Conservation (phyloP, 192 early-diverging fungal species). For the Piromyces finnis region DNA sequence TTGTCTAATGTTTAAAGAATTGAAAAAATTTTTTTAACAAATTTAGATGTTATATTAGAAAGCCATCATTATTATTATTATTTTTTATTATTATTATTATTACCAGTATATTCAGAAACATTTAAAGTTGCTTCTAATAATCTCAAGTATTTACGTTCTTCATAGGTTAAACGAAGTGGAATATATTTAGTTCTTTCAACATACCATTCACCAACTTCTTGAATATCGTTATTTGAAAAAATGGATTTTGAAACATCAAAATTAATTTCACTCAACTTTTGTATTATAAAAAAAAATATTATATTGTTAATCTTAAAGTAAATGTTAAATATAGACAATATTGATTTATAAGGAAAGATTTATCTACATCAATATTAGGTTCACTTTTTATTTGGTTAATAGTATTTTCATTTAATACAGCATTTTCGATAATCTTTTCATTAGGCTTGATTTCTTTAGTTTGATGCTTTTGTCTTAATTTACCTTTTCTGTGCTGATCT, state of each 20-base stretch:
- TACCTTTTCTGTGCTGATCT: background rate
- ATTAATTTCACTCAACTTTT: background rate
- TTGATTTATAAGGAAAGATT: no score
- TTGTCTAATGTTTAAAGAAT: conserved; percentile 23
- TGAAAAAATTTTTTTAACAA: no score
- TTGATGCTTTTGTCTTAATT: background rate
- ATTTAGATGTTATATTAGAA: no score
- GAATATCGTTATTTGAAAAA: background rate
- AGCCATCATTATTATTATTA: no score
- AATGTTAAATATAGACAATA: no score
- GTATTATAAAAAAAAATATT: no score
- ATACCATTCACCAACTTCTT: conserved; percentile 35
- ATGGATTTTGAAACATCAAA: background rate
- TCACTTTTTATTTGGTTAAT: background rate
- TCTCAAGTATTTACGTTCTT: conserved; percentile 83
- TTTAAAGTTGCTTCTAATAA: conserved; percentile 86
- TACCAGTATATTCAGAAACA: conserved; percentile 65
- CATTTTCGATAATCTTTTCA: background rate
- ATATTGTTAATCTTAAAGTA: no score
- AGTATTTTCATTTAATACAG: background rate
- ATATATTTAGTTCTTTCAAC: conserved; percentile 79
- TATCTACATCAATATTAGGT: background rate
- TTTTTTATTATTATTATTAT: no score
- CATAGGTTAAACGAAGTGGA: conserved; percentile 71
- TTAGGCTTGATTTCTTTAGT: background rate